Conservation (phyloP, 345 rosid species). For the Salix purpurea region DNA sequence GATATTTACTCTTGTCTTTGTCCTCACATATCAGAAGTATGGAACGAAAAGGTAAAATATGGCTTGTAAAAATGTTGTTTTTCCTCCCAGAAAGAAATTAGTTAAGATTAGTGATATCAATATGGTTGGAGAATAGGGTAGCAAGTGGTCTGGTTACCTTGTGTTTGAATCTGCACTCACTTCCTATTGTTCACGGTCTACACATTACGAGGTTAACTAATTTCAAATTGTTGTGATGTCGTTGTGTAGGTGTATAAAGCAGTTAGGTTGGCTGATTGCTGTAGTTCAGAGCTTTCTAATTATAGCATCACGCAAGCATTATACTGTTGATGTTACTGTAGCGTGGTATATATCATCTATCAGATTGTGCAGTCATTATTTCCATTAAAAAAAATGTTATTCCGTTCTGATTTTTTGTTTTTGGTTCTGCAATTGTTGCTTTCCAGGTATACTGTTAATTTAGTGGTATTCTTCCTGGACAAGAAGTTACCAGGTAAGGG, state of each 20-base stretch:
- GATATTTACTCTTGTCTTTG: constrained; percentile 94
- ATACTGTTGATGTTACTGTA: constrained; percentile 89
- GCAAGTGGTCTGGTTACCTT: background rate
- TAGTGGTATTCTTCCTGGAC: constrained; percentile 91
- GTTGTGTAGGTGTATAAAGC: constrained; percentile 72
- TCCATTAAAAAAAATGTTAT: background rate
- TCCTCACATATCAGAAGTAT: constrained; percentile 88
- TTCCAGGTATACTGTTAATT: constrained; percentile 86
- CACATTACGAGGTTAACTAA: background rate
- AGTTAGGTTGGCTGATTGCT: constrained; percentile 74
- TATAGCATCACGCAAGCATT: constrained; percentile 95
- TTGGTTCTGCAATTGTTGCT: constrained; percentile 1
- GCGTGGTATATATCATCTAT: constrained; percentile 58
- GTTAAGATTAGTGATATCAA: background rate
- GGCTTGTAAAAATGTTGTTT: background rate
- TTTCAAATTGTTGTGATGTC: background rate
- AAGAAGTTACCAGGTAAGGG: constrained; percentile 91
- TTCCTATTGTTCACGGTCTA: background rate
- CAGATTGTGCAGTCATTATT: background rate
- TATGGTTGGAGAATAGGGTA: background rate
- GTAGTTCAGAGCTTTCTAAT: constrained; percentile 86
- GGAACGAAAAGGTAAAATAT: constrained; percentile 74
- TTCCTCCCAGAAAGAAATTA: background rate
- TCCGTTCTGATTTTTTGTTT: constrained; percentile 6
- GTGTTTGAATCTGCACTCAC: background rate